Base-by-base conservation (phyloP, 352 stramenopile species). In the Phytopythium ostracodes region DNA sequence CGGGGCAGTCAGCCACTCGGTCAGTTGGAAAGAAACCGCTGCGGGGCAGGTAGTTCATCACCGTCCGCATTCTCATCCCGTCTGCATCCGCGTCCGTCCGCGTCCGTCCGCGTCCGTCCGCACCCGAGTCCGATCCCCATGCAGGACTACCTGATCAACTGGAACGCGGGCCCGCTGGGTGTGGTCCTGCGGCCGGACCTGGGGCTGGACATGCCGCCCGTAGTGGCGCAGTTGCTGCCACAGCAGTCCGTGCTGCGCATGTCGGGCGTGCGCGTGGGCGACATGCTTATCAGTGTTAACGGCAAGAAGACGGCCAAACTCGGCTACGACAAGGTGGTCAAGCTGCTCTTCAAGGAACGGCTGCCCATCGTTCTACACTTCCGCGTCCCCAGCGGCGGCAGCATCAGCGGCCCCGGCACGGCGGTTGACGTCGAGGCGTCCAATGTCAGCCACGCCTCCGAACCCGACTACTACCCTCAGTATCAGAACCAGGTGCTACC, bases 131-230 rank as follows among this genome's bases (percentile, higher is more conserved):
- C 42, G 22, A 68, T 71, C 20, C 36, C 42, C 27, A 68, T 71
- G 82, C 75, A 87, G 63, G 84, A 93, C 62, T 93, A 90, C 72
- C 80, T 91, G 52, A 91, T 93, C 70, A 91, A 93, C 65, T 93
- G 84, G 84, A 89, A 93, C 65, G 77, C 79, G 15, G 84, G 84
- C 0, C 84, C 84, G 29, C 73, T 93, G n/a, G 84, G 84, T 43
- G 71, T 93, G 35, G 79, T 91, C 52, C 67, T 93, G 60, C 81
- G 80, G 17, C 79, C 84, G 9, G 84, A 91, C 38, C 66, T 90
- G 42, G 84, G 84, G 51, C 62, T 68, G 5, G 84, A 93, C 68
- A 89, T 91, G 81, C 81, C 84, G 29, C 84, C 84, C n/a, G 79
- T 89, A 40, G 84, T 93, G 51, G 72, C 70, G 53, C 76, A 89